Conservation (phyloP, 108 stramenopile species). For the Asterionellopsis glacialis region DNA sequence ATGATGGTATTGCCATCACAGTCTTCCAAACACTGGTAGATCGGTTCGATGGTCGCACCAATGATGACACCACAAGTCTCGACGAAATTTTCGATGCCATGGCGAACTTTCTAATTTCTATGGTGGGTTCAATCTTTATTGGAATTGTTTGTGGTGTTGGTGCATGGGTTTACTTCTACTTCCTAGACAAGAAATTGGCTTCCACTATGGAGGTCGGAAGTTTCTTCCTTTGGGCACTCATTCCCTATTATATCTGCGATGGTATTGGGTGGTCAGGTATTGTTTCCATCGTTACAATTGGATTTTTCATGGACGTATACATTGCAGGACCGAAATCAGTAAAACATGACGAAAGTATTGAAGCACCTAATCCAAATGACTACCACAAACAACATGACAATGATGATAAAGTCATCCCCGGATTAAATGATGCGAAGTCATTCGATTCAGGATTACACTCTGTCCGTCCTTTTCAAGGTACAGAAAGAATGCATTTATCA, state of each 20-base stretch:
- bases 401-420: no score
- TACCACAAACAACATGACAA: no score
- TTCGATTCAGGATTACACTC: no score
- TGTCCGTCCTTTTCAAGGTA: constrained; percentile 33
- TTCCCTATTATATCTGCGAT: constrained; percentile 90
- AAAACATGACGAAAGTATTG: no score
- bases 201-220: constrained; percentile 81
- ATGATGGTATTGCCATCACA: constrained; percentile 88
- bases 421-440: no score
- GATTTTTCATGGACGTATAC: constrained; percentile 60
- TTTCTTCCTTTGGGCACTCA: constrained; percentile 83
- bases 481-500: constrained; percentile 37
- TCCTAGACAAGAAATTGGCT: constrained; percentile 58
- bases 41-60: constrained; percentile 20
- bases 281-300: constrained; percentile 72
- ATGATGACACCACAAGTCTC: constrained; percentile 12
- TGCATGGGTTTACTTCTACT: constrained; percentile 78
- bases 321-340: constrained; percentile 6
- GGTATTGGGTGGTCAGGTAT: constrained; percentile 66
- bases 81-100: constrained; percentile 28
- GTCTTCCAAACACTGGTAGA: constrained; percentile 49
- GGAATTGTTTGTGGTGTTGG: constrained; percentile 65
- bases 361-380: no score
- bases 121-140: constrained; percentile 71
- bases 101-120: constrained; percentile 56